Evolutionary conservation across 75 land plant species (phyloP).

Genomic region (Azolla pinnata): DNA sequence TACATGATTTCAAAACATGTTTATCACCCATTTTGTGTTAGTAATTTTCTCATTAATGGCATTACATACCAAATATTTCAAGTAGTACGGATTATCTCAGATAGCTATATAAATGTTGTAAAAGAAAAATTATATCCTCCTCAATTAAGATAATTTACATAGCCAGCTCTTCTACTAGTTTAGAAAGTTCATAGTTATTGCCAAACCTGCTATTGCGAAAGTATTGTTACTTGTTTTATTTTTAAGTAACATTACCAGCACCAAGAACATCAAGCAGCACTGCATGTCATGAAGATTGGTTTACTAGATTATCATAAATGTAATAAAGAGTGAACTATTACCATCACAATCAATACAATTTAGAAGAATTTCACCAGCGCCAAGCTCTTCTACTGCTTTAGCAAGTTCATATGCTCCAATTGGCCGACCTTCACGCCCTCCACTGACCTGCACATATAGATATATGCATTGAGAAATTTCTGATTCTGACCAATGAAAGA

Average conservation of each 20-base stretch:
- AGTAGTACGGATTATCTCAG: too few relatives aligned
- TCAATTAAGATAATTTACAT: too few relatives aligned
- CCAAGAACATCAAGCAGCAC: too few relatives aligned
- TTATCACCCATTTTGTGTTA: too few relatives aligned
- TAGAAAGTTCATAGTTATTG: too few relatives aligned
- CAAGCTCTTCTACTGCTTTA: conserved; percentile 93
- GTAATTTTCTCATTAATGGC: too few relatives aligned
- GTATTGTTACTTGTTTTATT: neutral
- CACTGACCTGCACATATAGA: conserved; percentile 52
- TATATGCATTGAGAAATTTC: neutral
- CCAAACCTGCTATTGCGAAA: neutral
- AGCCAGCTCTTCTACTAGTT: too few relatives aligned
- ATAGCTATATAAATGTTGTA: too few relatives aligned
- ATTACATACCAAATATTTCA: too few relatives aligned
- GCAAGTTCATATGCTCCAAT: conserved; percentile 99
- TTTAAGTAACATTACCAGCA: too few relatives aligned
- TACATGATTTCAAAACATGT: too few relatives aligned
- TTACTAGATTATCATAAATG: neutral
- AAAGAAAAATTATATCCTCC: too few relatives aligned
- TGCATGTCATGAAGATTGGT: neutral
- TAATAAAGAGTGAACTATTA: conserved; percentile 13
- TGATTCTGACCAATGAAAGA: neutral
- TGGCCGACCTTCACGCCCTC: conserved; percentile 87
- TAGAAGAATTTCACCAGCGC: conserved; percentile 97
- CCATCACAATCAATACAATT: conserved; percentile 99